Evolutionary conservation across 768 basidiomycete genomes (phyloP).

Genomic region (Boletales sp.): DNA sequence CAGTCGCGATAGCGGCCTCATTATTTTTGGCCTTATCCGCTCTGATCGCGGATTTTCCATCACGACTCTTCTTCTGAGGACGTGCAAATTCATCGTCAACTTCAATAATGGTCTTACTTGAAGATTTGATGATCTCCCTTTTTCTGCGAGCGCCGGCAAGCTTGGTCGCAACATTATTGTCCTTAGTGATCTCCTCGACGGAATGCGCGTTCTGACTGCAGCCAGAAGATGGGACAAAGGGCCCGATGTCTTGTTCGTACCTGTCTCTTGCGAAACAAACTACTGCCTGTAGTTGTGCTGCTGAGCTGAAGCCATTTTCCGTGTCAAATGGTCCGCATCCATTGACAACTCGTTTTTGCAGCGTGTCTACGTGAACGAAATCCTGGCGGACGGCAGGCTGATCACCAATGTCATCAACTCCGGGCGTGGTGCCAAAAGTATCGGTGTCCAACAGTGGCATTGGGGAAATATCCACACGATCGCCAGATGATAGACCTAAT

Average conservation of each 20-base stretch:
- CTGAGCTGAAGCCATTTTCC: background rate
- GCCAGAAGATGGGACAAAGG: background rate
- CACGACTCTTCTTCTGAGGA: constrained; percentile 20
- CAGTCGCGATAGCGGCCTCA: constrained; percentile 4
- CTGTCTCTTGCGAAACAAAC: background rate
- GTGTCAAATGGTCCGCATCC: background rate
- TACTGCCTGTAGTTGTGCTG: background rate
- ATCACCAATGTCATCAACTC: background rate
- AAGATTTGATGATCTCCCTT: constrained; percentile 12
- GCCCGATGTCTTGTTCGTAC: background rate
- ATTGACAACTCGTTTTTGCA: background rate
- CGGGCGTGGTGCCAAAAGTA: background rate
- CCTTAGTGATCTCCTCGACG: background rate
- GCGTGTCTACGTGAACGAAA: background rate
- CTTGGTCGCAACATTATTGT: constrained; percentile 6
- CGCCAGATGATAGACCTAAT: constrained; percentile 13
- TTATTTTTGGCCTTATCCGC: constrained; percentile 1
- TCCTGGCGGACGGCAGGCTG: background rate
- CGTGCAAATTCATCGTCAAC: constrained; percentile 12
- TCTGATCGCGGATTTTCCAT: background rate
- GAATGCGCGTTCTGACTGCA: background rate
- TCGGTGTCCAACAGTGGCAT: constrained; percentile 2
- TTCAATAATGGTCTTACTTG: constrained; percentile 4
- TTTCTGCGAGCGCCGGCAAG: constrained; percentile 27
- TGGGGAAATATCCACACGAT: constrained; percentile 11